Percentiles rank a stretch among this genome's conserved stretches.
phyloP scores from a whole-genome alignment of 2,329 filamentous ascomycete species.

The Cladorrhinum sp. region DNA sequence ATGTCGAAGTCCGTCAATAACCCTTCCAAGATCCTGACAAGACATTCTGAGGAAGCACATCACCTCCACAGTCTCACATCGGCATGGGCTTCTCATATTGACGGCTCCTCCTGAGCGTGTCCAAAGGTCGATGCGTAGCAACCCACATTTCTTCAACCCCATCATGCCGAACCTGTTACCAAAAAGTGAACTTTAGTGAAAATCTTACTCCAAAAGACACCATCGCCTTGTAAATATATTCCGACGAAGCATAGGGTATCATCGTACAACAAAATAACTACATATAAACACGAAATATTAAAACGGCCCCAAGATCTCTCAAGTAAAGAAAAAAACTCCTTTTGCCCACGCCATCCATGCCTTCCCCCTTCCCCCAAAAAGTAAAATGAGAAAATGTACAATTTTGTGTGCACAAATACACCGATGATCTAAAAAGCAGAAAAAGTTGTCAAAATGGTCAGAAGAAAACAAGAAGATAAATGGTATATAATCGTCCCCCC shows the following conservation, averaged over 20 bases:
- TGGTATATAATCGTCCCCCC: neutral
- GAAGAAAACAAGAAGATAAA: neutral
- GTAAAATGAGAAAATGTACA: neutral
- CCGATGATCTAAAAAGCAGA: neutral
- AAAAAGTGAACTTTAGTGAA: too few species aligned
- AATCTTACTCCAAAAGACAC: constrained; percentile 25
- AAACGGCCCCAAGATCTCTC: neutral
- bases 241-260: neutral
- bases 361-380: neutral
- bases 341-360: neutral
- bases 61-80: too few species aligned
- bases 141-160: too few species aligned
- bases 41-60: too few species aligned
- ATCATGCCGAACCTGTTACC: too few species aligned
- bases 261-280: neutral
- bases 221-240: constrained; percentile 20
- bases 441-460: neutral
- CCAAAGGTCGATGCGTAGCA: too few species aligned
- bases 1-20: too few species aligned
- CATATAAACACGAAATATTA: neutral
- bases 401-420: constrained; percentile 4
- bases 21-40: too few species aligned
- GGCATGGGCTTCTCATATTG: too few species aligned
- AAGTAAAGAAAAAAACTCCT: neutral
- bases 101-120: too few species aligned